Evolutionary conservation across 1,139 yeast species (phyloP), one percentile per base, ranked within the genome.

Genomic region (Sugiyamaella xylanicola): DNA sequence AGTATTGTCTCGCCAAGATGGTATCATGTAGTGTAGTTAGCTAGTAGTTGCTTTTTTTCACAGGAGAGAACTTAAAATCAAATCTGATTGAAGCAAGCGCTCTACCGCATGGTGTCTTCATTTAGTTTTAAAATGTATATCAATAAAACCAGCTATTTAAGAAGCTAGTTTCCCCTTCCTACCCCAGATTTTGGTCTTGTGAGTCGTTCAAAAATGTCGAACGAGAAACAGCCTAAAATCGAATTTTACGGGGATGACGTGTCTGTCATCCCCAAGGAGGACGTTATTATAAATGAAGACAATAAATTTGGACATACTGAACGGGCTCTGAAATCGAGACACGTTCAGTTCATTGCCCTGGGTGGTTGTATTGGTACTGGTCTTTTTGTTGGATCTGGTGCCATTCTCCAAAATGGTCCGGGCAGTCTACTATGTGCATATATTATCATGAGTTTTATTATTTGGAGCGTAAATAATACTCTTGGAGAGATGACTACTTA

Each of bases 281-380:
- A 51, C 11, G 27, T 39, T 21, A 20, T 45, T 21, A 27, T 17
- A 21, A 17, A 11, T 7, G 48, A 20, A 21, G 40, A 51, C 11
- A 20, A 16, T n/a, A 55, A 57, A 36, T 57, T 51, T 35, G 60
- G 60, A 16, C 40, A 46, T 32, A 53, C 57, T 36, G 56, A 58
- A 22, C 60, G 81, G 58, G 74, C 73, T 11, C 72, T 80, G 58
- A 83, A 82, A 59, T 82, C 71, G 46, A 78, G 89, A 74, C 83
- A 87, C 77, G 77, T 89, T 63, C 87, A 86, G 67, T 86, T 89
- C 85, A 85, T 89, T 68, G 95, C 95, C 43, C 83, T 89, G 60
- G 96, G 96, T 68, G 95, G 96, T 61, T 81, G 91, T 56, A 87
- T 89, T 60, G 96, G 96, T 69, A 87, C 86, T 0, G 86, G 86